Base-by-base conservation (phyloP, 345 rosid species). In the Conringia planisiliqua region DNA sequence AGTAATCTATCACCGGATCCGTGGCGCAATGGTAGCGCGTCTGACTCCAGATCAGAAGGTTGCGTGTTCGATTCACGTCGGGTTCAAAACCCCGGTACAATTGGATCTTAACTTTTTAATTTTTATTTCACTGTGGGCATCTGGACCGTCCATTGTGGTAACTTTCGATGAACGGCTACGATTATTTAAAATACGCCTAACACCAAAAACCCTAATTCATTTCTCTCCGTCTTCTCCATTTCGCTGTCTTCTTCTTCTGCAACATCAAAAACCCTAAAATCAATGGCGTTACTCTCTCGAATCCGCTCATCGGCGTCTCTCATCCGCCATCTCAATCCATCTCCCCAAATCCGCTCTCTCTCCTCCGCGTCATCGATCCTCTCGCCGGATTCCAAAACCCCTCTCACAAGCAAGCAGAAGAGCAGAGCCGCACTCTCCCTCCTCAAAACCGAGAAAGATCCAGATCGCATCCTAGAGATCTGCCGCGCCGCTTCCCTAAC, bases 1-100 rank as follows among this genome's bases (percentile, higher is more conserved):
- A n/a, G n/a, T n/a, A n/a, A n/a, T n/a, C n/a, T n/a, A n/a, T n/a
- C n/a, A 74, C 13, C 52, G 92, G 96, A 88, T 86, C 91, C 85
- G 92, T 87, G 95, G 95, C 95, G 90, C 97, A 92, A 92, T 86
- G 98, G 95, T 90, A 89, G 95, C 90, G 91, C 91, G 93, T 89
- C 95, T 86, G 95, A 86, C 95, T 86, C 98, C 93, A 86, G 91
- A 86, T 90, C 93, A 89, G 93, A 90, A 92, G 98, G 93, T 90
- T 89, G 95, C 93, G 88, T 86, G 92, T 83, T 92, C 90, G 92
- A 90, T 90, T 55, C 29, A 68, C 74, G 79, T 75, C 79, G 69
- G 74, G 74, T 75, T 75, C 68, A 67, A 75, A 27, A 3, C 40
- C 69, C 79, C 74, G 58, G 57, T 68, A 3, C 0, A 29, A 0